Conservation (phyloP, 192 early-diverging fungal species). For the Jimgerdemannia lactiflua region DNA sequence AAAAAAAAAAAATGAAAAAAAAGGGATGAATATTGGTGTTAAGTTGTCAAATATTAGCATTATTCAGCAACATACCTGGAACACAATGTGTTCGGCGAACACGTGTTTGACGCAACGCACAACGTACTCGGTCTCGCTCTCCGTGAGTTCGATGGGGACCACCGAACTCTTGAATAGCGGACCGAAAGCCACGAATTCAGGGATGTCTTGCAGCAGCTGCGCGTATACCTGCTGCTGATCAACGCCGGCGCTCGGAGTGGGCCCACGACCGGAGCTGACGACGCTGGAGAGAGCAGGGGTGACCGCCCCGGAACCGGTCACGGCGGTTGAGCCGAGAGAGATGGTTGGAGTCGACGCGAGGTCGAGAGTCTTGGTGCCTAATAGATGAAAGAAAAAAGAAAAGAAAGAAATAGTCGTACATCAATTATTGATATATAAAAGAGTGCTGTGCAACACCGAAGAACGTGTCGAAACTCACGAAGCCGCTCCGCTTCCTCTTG, state of each 20-base stretch:
- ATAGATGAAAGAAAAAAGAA: background rate
- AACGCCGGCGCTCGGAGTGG: conserved; percentile 29
- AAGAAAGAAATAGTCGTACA: background rate
- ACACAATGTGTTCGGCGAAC: conserved; percentile 87
- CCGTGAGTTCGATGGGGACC: conserved; percentile 79
- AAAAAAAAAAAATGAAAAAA: conserved; percentile 3
- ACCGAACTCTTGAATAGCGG: conserved; percentile 81
- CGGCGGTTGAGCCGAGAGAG: conserved; percentile 14
- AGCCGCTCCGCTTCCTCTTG: conserved; percentile 83
- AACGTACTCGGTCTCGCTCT: conserved; percentile 94
- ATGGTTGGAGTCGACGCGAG: background rate
- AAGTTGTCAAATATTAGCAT: background rate
- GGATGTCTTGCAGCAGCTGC: conserved; percentile 72
- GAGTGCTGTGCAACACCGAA: too few relatives aligned
- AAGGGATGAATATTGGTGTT: background rate
- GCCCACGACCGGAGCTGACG: conserved; percentile 28
- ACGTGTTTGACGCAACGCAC: conserved; percentile 92
- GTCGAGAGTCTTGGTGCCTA: background rate
- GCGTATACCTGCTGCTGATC: conserved; percentile 78
- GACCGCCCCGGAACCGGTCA: conserved; percentile 7
- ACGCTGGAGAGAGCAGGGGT: background rate
- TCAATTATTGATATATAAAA: background rate
- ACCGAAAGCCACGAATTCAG: conserved; percentile 83
- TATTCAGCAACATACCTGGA: conserved; percentile 64
- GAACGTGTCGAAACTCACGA: conserved; percentile 36